phyloP scores from a whole-genome alignment of 345 rosid genomes.

The Moricandia moricandioides region DNA sequence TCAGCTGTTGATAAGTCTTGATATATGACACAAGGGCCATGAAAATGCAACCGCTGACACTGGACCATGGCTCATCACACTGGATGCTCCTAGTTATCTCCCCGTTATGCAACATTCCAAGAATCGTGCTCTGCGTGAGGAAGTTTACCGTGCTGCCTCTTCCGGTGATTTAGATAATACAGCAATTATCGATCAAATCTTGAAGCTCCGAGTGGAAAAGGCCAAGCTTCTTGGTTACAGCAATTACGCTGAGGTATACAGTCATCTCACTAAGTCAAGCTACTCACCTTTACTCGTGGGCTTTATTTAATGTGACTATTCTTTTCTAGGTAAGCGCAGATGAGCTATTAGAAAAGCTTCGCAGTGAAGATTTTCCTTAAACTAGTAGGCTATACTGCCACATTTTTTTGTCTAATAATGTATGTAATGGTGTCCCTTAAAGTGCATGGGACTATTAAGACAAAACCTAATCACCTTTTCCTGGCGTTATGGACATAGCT shows the following conservation, averaged over 20 bases:
- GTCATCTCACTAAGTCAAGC: slow-evolving; percentile 15
- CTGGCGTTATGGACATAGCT: slow-evolving; percentile 44
- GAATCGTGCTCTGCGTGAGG: slow-evolving; percentile 82
- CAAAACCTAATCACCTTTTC: slow-evolving; percentile 7
- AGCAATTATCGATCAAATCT: slow-evolving; percentile 65
- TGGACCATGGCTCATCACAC: slow-evolving; percentile 89
- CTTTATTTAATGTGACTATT: slow-evolving; percentile 25
- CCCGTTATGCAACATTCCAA: slow-evolving; percentile 89
- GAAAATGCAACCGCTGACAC: slow-evolving; percentile 76
- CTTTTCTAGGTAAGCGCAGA: slow-evolving; percentile 74
- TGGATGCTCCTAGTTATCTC: slow-evolving; percentile 80
- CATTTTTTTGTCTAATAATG: too few species aligned
- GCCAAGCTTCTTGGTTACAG: slow-evolving; percentile 78
- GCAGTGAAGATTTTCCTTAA: too few species aligned
- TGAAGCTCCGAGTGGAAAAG: slow-evolving; percentile 80
- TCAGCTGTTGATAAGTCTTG: slow-evolving; percentile 10
- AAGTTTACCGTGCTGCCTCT: slow-evolving; percentile 82
- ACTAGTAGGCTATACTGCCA: too few species aligned
- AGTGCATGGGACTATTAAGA: too few species aligned
- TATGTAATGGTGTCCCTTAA: too few species aligned
- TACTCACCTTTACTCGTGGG: slow-evolving; percentile 9
- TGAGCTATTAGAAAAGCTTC: slow-evolving; percentile 82
- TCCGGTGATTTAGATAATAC: slow-evolving; percentile 81
- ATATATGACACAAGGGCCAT: slow-evolving; percentile 56
- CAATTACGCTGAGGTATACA: slow-evolving; percentile 90